These are phyloP conservation scores for Diaporthe velutina DNA, from an alignment of 2,329 filamentous ascomycete genomes.

Conservation along the genomic window DNA sequence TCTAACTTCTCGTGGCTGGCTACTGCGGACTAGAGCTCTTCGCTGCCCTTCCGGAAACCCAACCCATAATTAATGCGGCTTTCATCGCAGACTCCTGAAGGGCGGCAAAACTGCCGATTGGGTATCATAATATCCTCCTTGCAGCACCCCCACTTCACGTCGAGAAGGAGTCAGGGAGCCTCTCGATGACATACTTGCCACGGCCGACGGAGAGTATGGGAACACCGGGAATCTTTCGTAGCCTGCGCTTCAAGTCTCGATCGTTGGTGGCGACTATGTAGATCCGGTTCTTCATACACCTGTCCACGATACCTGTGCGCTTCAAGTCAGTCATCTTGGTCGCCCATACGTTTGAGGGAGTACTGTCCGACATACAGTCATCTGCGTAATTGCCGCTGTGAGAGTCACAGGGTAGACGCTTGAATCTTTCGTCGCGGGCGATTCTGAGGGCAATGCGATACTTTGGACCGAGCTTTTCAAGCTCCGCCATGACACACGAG, in stretches of 20 bases:
- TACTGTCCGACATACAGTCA: slow-evolving; percentile 39
- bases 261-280: slow-evolving; percentile 84
- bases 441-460: slow-evolving; percentile 89
- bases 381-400: slow-evolving; percentile 90
- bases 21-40: neutral
- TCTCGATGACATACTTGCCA: slow-evolving; percentile 95
- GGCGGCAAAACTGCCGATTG: neutral
- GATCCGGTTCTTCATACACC: slow-evolving; percentile 80
- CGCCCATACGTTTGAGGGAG: neutral
- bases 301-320: slow-evolving; percentile 68
- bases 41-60: neutral
- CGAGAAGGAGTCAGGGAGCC: slow-evolving; percentile 86
- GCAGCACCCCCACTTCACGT: slow-evolving; percentile 52
- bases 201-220: slow-evolving; percentile 85
- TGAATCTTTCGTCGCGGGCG: slow-evolving; percentile 90
- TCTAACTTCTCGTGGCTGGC: neutral
- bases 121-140: neutral
- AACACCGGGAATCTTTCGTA: slow-evolving; percentile 79
- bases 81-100: neutral
- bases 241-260: slow-evolving; percentile 83
- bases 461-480: slow-evolving; percentile 70
- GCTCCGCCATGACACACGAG: slow-evolving; percentile 70
- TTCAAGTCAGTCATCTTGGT: slow-evolving; percentile 63
- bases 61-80: neutral
- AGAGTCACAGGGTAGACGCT: slow-evolving; percentile 82